Conservation (phyloP, 345 rosid species). For the Diplotaxis tenuifolia region DNA sequence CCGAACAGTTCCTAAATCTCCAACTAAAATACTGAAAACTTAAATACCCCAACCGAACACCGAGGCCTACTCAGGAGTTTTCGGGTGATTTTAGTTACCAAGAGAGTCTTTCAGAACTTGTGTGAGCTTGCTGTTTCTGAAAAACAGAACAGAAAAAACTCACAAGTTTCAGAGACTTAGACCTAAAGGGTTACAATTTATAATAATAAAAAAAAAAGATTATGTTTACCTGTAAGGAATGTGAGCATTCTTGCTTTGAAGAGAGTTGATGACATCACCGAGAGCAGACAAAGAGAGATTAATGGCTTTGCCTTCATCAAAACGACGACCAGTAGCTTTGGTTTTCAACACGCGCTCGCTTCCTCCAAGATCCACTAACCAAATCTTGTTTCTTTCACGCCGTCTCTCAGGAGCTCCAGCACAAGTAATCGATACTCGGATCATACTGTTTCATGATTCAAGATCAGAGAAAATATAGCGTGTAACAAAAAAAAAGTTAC, state of each 20-base stretch:
- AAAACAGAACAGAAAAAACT: background rate
- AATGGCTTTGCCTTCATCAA: slow-evolving; percentile 91
- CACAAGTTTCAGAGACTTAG: background rate
- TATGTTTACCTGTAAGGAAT: slow-evolving; percentile 55
- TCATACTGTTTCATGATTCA: slow-evolving; percentile 51
- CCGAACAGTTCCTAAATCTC: background rate
- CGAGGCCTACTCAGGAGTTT: background rate
- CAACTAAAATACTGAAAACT: background rate
- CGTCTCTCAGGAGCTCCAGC: slow-evolving; percentile 58
- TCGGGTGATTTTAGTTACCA: slow-evolving; percentile 42
- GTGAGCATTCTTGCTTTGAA: slow-evolving; percentile 63
- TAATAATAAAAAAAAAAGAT: background rate
- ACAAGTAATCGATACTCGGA: slow-evolving; percentile 60
- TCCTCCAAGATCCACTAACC: slow-evolving; percentile 85
- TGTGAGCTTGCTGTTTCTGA: slow-evolving; percentile 79
- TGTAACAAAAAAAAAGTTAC: background rate
- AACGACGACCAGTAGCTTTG: slow-evolving; percentile 71
- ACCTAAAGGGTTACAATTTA: background rate
- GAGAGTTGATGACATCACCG: slow-evolving; percentile 74
- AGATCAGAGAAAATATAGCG: slow-evolving; percentile 3
- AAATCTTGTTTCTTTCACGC: slow-evolving; percentile 59
- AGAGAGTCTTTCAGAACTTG: slow-evolving; percentile 81
- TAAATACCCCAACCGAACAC: background rate
- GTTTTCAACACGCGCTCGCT: slow-evolving; percentile 87
- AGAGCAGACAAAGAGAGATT: slow-evolving; percentile 82